A percentile compares a stretch with the other conserved stretches of the same genome.
Conservation (phyloP, 2,329 filamentous ascomycete genomes). For the Pyrenochaeta sp. region DNA sequence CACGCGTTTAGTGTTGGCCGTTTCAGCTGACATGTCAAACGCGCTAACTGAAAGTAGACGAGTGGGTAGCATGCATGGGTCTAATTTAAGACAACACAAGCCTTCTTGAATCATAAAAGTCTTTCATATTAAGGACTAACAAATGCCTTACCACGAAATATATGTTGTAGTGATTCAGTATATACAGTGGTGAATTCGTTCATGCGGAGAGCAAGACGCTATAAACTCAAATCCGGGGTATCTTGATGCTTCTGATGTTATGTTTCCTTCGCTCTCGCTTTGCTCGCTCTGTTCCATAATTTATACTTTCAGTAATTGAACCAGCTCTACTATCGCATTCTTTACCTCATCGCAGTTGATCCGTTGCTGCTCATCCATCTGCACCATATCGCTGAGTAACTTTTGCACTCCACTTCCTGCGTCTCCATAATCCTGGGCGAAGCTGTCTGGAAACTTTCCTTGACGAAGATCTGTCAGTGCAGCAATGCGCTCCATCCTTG, state of each 20-base stretch:
- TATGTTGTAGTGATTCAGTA: background rate
- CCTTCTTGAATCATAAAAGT: too few relatives aligned
- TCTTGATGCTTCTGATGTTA: background rate
- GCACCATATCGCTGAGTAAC: slow-evolving; percentile 44
- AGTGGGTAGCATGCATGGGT: background rate
- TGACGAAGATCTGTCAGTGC: slow-evolving; percentile 45
- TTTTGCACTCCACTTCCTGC: slow-evolving; percentile 29
- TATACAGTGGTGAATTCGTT: background rate
- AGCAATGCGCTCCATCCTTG: slow-evolving; percentile 50
- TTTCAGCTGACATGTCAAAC: background rate
- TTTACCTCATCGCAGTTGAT: slow-evolving; percentile 43
- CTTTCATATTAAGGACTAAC: too few relatives aligned
- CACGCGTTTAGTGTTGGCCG: too few relatives aligned
- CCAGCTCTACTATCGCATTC: slow-evolving; percentile 26
- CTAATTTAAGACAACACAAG: too few relatives aligned
- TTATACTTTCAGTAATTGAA: slow-evolving; percentile 24
- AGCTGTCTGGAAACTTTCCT: slow-evolving; percentile 40
- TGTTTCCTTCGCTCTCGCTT: too few relatives aligned
- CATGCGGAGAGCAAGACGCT: background rate
- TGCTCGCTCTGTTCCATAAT: background rate
- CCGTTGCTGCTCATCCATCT: slow-evolving; percentile 36
- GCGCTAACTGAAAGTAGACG: background rate
- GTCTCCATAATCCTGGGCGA: slow-evolving; percentile 31
- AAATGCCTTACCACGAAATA: too few relatives aligned
- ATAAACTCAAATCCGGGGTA: background rate